Base-by-base conservation (phyloP, 345 rosid genomes). In the Geranium brycei region DNA sequence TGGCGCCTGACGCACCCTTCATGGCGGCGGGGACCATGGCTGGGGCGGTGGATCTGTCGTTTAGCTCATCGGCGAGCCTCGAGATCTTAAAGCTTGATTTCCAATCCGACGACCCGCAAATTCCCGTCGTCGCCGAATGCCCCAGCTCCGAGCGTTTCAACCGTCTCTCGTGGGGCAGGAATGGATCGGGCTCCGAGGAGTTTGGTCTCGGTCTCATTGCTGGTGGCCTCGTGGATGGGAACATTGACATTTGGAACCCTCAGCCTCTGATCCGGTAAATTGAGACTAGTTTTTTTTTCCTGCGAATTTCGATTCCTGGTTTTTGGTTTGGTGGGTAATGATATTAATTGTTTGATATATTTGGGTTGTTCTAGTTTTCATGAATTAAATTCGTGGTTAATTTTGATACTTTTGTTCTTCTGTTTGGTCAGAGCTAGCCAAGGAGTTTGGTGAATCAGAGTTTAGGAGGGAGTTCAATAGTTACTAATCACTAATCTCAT, bases 21-120 rank as follows among this genome's bases (percentile, higher is more conserved):
- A 78, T 95, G 89, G 99, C 99, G 10, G 96, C 99, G 23, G 99
- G 99, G 7, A 95, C 99, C 66, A 88, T 91, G 99, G 99, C 97
- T 5, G 97, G 96, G 35, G 99, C 97, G 14, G 96, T 95, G 72
- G 99, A 95, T 84, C 85, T 81, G 60, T 91, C 96, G 11, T 95
- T 95, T 72, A 95, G 97, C 68, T 91, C 97, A 6, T 84, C 96
- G 17, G 96, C 96, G 19, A 83, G 73, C 63, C 86, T 95, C 67
- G 99, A 95, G 89, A 91, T 95, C 83, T 95, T 95, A 74, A 80
- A 87, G 82, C 85, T 95, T 51, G 97, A 95, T 70, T 95, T 95
- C 72, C 97, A 91, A 74, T 88, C 92, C 4, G 96, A 88, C 56
- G 91, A 91, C 77, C 95, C 58, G 56, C 95, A 91, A 59, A 82